phyloP scores from a whole-genome alignment of 805 yeast species.

The Zygoascus flipseniorum region DNA sequence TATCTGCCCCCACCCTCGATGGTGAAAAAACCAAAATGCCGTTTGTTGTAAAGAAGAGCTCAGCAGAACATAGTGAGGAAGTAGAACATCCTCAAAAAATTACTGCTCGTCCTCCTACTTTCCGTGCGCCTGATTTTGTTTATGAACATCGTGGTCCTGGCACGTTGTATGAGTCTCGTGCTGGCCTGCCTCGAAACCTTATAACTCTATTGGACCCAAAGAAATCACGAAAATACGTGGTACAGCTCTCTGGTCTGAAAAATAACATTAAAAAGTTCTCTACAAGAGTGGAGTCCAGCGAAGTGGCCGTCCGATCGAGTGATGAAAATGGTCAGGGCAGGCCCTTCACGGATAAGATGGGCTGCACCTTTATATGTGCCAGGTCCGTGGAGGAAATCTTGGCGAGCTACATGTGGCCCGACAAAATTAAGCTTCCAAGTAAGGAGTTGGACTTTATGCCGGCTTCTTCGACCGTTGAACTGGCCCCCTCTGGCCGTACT shows the following conservation, averaged over 20 bases:
- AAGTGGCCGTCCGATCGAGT: not conserved
- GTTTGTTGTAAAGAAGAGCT: too few relatives aligned
- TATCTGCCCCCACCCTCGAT: not conserved
- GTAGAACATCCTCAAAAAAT: not conserved
- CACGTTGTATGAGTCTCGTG: not conserved
- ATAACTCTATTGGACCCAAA: not conserved
- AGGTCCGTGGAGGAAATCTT: slow-evolving; percentile 2
- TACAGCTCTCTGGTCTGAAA: not conserved
- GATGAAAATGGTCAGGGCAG: slow-evolving; percentile 9
- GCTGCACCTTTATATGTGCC: slow-evolving; percentile 3
- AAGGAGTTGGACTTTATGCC: not conserved
- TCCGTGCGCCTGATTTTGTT: not conserved
- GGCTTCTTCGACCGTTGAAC: not conserved
- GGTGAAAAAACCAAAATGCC: too few relatives aligned
- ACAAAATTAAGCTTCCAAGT: not conserved
- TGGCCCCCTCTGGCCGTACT: not conserved
- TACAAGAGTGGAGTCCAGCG: not conserved
- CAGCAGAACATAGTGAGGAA: not conserved
- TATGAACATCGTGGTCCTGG: not conserved
- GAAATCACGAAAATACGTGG: not conserved
- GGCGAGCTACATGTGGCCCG: not conserved
- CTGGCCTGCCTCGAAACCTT: not conserved
- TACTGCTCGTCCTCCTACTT: not conserved
- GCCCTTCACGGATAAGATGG: slow-evolving; percentile 16
- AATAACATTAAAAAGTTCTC: not conserved